Conservation (phyloP, 306 rosid genomes). For the Prunus kanzakura region DNA sequence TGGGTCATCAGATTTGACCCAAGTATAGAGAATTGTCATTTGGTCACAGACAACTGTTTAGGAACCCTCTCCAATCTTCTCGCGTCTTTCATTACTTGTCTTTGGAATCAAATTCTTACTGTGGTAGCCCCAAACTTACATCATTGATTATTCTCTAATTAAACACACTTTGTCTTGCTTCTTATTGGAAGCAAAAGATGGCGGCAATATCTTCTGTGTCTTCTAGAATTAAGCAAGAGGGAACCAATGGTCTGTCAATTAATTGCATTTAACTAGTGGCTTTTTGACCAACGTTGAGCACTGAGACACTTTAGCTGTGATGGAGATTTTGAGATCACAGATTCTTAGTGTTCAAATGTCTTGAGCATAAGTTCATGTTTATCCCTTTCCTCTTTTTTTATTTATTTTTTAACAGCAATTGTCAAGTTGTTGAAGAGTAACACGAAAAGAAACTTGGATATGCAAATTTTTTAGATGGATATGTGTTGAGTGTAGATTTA, state of each 20-base stretch:
- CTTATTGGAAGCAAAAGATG: not conserved
- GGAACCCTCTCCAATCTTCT: not conserved
- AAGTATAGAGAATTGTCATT: not conserved
- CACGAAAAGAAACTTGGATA: not conserved
- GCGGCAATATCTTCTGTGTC: not conserved
- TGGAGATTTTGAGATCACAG: no score
- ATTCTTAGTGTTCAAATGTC: no score
- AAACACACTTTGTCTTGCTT: not conserved
- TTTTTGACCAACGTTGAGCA: not conserved
- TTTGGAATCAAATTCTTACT: not conserved
- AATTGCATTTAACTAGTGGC: not conserved
- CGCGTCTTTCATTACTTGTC: not conserved
- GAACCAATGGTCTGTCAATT: no score
- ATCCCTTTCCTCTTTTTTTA: no score
- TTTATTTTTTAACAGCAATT: no score
- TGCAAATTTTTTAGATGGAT: no score
- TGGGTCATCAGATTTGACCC: conserved; percentile 12
- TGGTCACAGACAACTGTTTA: not conserved
- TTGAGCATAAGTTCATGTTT: no score
- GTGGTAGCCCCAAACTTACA: not conserved
- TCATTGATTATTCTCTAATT: not conserved
- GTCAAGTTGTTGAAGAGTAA: not conserved
- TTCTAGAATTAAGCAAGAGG: not conserved
- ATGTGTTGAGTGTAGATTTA: no score
- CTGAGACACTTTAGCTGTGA: not conserved